Percentiles rank a stretch among this genome's conserved stretches.
phyloP scores from a whole-genome alignment of 305 asterid species.

The Fraxinus baroniana region DNA sequence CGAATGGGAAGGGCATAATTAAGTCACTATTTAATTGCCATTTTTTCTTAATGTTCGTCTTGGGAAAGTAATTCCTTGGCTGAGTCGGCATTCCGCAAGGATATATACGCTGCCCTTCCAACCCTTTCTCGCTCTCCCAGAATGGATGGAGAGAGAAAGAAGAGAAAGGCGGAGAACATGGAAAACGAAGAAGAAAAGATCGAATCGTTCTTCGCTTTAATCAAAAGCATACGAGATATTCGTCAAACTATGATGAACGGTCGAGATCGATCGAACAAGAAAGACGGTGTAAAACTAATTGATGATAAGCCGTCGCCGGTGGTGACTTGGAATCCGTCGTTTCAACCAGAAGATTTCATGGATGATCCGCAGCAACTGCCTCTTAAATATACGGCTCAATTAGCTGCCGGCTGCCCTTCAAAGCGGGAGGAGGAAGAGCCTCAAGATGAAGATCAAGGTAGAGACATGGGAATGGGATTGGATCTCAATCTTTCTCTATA shows the following conservation, averaged over 20 bases:
- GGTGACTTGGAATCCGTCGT: conserved; percentile 30
- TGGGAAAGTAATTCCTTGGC: background rate
- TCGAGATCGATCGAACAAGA: background rate
- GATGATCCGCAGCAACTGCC: background rate
- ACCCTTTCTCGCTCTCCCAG: background rate
- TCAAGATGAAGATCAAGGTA: background rate
- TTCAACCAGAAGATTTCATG: conserved; percentile 30
- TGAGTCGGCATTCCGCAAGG: background rate
- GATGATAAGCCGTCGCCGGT: background rate
- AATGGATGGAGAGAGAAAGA: conserved; percentile 33
- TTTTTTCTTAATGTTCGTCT: background rate
- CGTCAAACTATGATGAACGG: background rate
- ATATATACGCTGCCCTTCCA: background rate
- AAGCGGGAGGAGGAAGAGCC: background rate
- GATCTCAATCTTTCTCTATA: background rate
- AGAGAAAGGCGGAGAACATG: conserved; percentile 15
- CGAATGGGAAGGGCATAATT: too few species aligned
- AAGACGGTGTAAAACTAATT: background rate
- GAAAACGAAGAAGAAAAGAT: conserved; percentile 33
- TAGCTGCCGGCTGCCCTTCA: background rate
- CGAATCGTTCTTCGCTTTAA: conserved; percentile 28
- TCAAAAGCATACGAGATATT: conserved; percentile 27
- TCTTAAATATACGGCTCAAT: background rate
- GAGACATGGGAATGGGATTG: background rate
- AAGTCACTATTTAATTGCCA: too few species aligned